These are phyloP conservation scores for Skeletonema marinoi DNA, from an alignment of 108 stramenopile genomes.

Conservation along the genomic window DNA sequence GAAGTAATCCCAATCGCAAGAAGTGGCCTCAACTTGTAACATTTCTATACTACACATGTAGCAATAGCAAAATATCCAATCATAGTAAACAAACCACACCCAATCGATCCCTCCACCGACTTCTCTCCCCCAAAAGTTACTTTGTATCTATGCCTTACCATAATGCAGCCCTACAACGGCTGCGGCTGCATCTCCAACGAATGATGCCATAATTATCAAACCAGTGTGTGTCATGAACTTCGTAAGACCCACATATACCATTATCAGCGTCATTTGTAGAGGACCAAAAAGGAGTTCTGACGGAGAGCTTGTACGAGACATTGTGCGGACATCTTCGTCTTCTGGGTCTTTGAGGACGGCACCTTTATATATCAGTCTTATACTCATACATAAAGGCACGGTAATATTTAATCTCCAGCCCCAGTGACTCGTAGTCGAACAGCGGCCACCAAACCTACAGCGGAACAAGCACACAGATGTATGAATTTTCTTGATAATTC, in stretches of 20 bases:
- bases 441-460: slow-evolving; percentile 68
- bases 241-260: slow-evolving; percentile 63
- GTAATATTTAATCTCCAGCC: slow-evolving; percentile 72
- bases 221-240: slow-evolving; percentile 58
- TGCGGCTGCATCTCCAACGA: slow-evolving; percentile 70
- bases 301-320: slow-evolving; percentile 69
- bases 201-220: slow-evolving; percentile 57
- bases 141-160: slow-evolving; percentile 64
- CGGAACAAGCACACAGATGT: slow-evolving; percentile 55
- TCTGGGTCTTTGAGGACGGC: slow-evolving; percentile 68
- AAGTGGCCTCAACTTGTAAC: slow-evolving; percentile 49
- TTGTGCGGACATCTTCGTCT: slow-evolving; percentile 66
- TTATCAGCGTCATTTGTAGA: slow-evolving; percentile 60
- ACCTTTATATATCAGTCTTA: slow-evolving; percentile 69
- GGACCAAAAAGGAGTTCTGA: slow-evolving; percentile 74
- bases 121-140: slow-evolving; percentile 65
- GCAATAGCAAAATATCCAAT: slow-evolving; percentile 55
- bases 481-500: slow-evolving; percentile 56
- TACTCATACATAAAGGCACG: slow-evolving; percentile 59
- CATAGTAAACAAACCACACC: slow-evolving; percentile 70
- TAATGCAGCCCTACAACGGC: slow-evolving; percentile 61
- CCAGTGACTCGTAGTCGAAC: slow-evolving; percentile 63
- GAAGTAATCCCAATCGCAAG: slow-evolving; percentile 63
- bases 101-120: slow-evolving; percentile 77
- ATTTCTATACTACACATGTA: slow-evolving; percentile 55